phyloP scores from a whole-genome alignment of 352 stramenopile genomes.

The Phytopythium delawarense region DNA sequence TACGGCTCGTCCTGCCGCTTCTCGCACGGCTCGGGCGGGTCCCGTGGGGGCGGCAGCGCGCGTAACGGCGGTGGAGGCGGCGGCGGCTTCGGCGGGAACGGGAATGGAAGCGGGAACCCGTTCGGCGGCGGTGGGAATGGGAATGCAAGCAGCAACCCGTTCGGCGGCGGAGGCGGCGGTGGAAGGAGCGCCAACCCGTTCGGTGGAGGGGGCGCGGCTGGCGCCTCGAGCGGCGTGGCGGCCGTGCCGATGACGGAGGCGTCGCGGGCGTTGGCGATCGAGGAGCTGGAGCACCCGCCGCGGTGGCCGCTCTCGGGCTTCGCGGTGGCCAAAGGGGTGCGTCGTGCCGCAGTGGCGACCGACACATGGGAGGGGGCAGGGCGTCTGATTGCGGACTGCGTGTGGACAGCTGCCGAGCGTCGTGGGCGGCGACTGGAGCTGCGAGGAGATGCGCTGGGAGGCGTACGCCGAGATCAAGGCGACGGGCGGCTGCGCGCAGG shows the following conservation, averaged over 20 bases:
- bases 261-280: constrained; percentile 39
- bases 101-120: constrained; percentile 8
- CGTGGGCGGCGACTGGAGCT: constrained; percentile 53
- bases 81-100: constrained; percentile 11
- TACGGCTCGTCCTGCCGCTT: constrained; percentile 70
- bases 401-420: constrained; percentile 42
- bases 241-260: constrained; percentile 39
- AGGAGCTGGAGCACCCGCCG: constrained; percentile 49
- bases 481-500: constrained; percentile 32
- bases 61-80: constrained; percentile 6
- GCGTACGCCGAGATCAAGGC: constrained; percentile 56
- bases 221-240: not conserved
- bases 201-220: constrained; percentile 1
- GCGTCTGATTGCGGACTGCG: no score
- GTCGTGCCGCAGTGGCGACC: constrained; percentile 3
- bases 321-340: constrained; percentile 53
- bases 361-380: no score
- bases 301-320: constrained; percentile 68
- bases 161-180: constrained; percentile 4
- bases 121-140: constrained; percentile 20
- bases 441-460: constrained; percentile 59
- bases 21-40: constrained; percentile 34
- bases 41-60: constrained; percentile 3
- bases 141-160: constrained; percentile 12
- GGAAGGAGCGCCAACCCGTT: constrained; percentile 8